Conservation (phyloP, 495 filamentous ascomycete genomes). For the Xeromyces bisporus region DNA sequence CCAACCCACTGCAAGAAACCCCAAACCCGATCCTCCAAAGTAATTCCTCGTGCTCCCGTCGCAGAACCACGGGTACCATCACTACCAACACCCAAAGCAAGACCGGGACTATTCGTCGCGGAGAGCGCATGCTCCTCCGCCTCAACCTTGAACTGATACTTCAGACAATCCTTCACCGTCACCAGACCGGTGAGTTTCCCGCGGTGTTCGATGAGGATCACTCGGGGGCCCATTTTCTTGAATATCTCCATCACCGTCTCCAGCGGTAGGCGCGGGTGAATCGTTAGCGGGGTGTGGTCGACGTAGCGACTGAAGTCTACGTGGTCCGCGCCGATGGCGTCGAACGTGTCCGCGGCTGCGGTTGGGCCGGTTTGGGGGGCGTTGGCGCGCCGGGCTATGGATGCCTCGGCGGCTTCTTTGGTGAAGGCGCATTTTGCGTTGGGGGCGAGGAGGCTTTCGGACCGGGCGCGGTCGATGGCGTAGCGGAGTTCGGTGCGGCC, state of each 20-base stretch:
- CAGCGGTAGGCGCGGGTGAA: conserved; percentile 78
- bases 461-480: conserved; percentile 71
- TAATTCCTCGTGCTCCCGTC: conserved; percentile 6
- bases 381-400: conserved; percentile 19
- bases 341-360: conserved; percentile 42
- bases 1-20: conserved; percentile 39
- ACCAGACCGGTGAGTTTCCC: conserved; percentile 71
- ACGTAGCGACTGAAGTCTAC: conserved; percentile 81
- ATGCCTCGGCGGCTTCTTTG: conserved; percentile 34
- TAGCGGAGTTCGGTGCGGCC: conserved; percentile 87
- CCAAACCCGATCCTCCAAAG: conserved; percentile 54
- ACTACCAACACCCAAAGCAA: conserved; percentile 17
- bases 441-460: conserved; percentile 51
- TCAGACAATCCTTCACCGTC: conserved; percentile 92
- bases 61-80: conserved; percentile 14
- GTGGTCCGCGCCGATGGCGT: conserved; percentile 36
- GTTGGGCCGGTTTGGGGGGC: conserved; percentile 7
- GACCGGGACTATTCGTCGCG: conserved; percentile 29
- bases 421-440: conserved; percentile 66
- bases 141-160: conserved; percentile 95
- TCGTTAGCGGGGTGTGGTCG: conserved; percentile 77
- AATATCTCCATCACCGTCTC: conserved; percentile 99
- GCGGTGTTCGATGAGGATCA: conserved; percentile 82
- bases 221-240: conserved; percentile 91
- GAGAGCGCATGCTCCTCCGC: conserved; percentile 58